Evolutionary conservation across 1,284 basidiomycete genomes (phyloP).

Genomic region (Rhizoctonia solani): DNA sequence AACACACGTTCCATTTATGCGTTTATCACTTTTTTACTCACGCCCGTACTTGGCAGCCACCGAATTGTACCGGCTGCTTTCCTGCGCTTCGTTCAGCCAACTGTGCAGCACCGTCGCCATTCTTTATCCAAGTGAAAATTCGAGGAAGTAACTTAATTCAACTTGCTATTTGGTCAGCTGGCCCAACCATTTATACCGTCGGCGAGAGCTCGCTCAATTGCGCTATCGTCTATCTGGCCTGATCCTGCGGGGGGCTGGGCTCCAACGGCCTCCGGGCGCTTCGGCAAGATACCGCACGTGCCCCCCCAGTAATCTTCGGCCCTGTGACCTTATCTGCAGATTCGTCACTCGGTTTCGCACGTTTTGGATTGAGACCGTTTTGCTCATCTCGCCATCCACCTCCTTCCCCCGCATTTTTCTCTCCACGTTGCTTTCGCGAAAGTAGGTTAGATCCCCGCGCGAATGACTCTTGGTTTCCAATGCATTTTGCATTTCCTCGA

Average conservation of each 20-base stretch:
- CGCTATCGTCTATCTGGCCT: neutral
- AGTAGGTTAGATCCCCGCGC: too few relatives aligned
- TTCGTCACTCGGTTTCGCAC: neutral
- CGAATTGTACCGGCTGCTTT: constrained; percentile 23
- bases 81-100: constrained; percentile 28
- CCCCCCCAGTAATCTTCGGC: neutral
- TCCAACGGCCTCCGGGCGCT: neutral
- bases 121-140: neutral
- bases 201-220: constrained; percentile 25
- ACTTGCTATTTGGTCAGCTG: neutral
- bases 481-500: too few relatives aligned
- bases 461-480: too few relatives aligned
- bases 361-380: neutral
- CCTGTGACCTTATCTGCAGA: constrained; percentile 23
- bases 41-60: constrained; percentile 28
- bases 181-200: constrained; percentile 22
- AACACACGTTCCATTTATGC: too few relatives aligned
- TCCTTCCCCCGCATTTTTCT: too few relatives aligned
- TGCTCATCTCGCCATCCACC: neutral
- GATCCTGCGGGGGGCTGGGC: neutral
- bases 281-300: constrained; percentile 30
- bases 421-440: too few relatives aligned
- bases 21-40: too few relatives aligned
- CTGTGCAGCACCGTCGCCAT: constrained; percentile 23
- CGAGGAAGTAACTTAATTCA: neutral